Percentiles rank a stretch among this genome's conserved stretches.
Conservation (phyloP, 2,329 filamentous ascomycete species). For the Sporothrix brunneoviolacea region DNA sequence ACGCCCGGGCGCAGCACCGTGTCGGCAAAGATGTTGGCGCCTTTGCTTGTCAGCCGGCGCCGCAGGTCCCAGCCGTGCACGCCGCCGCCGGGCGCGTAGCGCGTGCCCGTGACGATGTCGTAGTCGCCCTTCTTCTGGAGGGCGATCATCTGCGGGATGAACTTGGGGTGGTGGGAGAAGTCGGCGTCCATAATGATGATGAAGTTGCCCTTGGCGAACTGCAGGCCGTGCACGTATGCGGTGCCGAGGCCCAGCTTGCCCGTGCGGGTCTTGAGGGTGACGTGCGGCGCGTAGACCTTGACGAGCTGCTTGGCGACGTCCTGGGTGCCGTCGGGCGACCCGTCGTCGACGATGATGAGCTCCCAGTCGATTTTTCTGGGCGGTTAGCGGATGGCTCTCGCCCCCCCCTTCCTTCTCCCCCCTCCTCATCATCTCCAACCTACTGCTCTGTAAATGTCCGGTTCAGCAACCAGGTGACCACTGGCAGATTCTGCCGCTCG, state of each 20-base stretch:
- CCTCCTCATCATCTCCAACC: no score
- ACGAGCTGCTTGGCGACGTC: constrained; percentile 85
- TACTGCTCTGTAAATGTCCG: constrained; percentile 86
- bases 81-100: constrained; percentile 83
- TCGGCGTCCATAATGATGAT: constrained; percentile 99
- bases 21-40: constrained; percentile 92
- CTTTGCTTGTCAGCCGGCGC: constrained; percentile 74
- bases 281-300: constrained; percentile 71
- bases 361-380: constrained; percentile 88
- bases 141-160: constrained; percentile 89
- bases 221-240: constrained; percentile 88
- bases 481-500: constrained; percentile 92
- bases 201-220: constrained; percentile 86
- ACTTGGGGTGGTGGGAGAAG: constrained; percentile 98
- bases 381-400: not conserved
- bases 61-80: constrained; percentile 97
- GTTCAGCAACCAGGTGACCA: constrained; percentile 90
- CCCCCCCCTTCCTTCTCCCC: no score
- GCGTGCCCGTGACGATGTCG: constrained; percentile 94
- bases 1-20: constrained; percentile 89
- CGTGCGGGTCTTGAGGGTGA: constrained; percentile 78
- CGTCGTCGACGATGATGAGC: constrained; percentile 96
- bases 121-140: constrained; percentile 71
- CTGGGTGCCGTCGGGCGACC: constrained; percentile 91
- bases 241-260: constrained; percentile 97